Evolutionary conservation across 2,329 filamentous ascomycete species (phyloP), one percentile per base, ranked within the genome.

Genomic region (Tolypocladium capitatum): DNA sequence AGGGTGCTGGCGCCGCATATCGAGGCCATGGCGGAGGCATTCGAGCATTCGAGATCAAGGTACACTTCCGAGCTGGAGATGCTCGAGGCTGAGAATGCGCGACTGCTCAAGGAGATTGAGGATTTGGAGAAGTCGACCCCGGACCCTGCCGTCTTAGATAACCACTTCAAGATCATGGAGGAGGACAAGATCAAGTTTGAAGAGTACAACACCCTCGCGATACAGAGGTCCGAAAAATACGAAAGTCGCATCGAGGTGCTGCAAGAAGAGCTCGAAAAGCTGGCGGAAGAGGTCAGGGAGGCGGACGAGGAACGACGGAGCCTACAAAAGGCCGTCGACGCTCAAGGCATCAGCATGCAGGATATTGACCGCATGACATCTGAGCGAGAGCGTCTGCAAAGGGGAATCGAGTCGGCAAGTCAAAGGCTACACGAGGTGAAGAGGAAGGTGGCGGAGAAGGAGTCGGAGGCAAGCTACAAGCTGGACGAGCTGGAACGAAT

Each of bases 351-450:
- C 63, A 94, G 89, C 59, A 94, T 96, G 68, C 86, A 92, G 68
- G 92, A 98, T 75, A 97, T 98, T 61, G 92, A 98, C 74, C 88
- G 92, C 65, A 96, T 98, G 91, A 95, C 89, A 56, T 83, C 86
- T 33, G 92, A 98, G 64, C 83, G 90, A 46, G 92, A 98, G 60
- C 82, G 92, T 43, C 76, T 98, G n/a, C 87, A 94, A 54, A 90
- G 84, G 58, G 86, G 83, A 38, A 83, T 95, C 41, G 88, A 95
- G 57, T 78, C 82, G 2, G 85, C 87, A 0, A 75, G 80, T 6
- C 74, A 78, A 47, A 78, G 87, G 46, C 73, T 96, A 0, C 90
- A 96, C 49, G 92, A 97, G 52, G 78, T 84, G 9, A 94, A 94
- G 69, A 83, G 79, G 54, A 83, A 80, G 55, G 84, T 92, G 1